Evolutionary conservation across 441 rosid genomes (phyloP).

Genomic region (Croton setiger): DNA sequence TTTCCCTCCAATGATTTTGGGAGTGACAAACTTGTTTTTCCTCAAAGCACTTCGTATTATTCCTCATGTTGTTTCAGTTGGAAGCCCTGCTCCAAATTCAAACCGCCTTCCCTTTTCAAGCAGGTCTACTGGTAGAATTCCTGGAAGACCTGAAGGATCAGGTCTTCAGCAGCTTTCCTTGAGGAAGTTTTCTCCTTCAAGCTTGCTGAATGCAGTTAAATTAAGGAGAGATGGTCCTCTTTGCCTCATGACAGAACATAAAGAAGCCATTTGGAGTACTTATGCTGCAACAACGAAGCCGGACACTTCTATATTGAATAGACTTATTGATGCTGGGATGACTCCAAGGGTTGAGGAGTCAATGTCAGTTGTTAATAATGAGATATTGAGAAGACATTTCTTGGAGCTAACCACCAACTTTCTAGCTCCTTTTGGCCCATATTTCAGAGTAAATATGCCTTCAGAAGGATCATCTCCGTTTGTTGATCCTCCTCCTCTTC

Average conservation of each 20-base stretch:
- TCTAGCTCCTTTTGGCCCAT: constrained; percentile 98
- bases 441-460: constrained; percentile 71
- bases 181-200: constrained; percentile 86
- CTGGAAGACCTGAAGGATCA: constrained; percentile 67
- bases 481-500: constrained; percentile 83
- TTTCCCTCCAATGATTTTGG: constrained; percentile 92
- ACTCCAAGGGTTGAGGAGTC: constrained; percentile 98
- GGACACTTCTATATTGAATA: constrained; percentile 90
- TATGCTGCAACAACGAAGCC: constrained; percentile 84
- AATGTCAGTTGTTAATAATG: constrained; percentile 97
- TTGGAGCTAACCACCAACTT: constrained; percentile 96
- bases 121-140: constrained; percentile 58
- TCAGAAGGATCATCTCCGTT: constrained; percentile 90
- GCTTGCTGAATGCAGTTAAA: constrained; percentile 73
- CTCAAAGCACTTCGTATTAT: constrained; percentile 85
- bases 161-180: constrained; percentile 79
- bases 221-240: constrained; percentile 94
- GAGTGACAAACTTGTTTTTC: constrained; percentile 94
- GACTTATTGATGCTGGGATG: constrained; percentile 93
- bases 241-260: constrained; percentile 97
- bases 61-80: constrained; percentile 93
- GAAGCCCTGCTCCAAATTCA: constrained; percentile 65
- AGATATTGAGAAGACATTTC: constrained; percentile 91
- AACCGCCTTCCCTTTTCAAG: constrained; percentile 49
- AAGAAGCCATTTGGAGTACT: constrained; percentile 95